Conservation (phyloP, 371 early-diverging fungal species). For the Blakeslea trispora region DNA sequence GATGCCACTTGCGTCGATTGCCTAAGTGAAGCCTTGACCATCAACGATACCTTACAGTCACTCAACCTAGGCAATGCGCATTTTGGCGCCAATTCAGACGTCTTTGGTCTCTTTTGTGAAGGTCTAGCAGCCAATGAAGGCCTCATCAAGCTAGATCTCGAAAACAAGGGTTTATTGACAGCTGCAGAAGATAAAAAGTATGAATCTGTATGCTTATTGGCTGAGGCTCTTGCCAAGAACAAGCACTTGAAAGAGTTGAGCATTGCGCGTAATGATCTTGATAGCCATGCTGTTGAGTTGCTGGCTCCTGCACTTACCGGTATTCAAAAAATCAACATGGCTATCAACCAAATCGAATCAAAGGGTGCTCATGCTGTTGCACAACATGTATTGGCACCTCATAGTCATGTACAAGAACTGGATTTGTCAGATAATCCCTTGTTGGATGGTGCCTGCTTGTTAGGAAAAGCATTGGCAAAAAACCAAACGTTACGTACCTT, state of each 20-base stretch:
- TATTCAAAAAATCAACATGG: conserved; percentile 43
- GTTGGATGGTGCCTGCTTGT: conserved; percentile 43
- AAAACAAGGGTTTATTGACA: conserved; percentile 53
- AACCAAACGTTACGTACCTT: conserved; percentile 40
- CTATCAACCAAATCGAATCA: conserved; percentile 44
- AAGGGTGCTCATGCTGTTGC: conserved; percentile 38
- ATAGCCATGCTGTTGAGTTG: conserved; percentile 32
- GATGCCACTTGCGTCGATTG: conserved; percentile 41
- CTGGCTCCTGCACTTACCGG: conserved; percentile 28
- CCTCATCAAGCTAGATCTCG: conserved; percentile 52
- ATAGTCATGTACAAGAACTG: conserved; percentile 37
- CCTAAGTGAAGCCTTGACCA: conserved; percentile 43
- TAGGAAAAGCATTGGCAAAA: conserved; percentile 38
- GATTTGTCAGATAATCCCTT: conserved; percentile 61
- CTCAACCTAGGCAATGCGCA: conserved; percentile 51
- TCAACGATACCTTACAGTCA: conserved; percentile 52
- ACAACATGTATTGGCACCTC: conserved; percentile 11
- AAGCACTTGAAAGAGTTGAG: conserved; percentile 39
- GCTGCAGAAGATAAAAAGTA: conserved; percentile 15
- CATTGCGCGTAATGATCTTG: conserved; percentile 53
- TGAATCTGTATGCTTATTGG: conserved; percentile 18
- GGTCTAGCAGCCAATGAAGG: conserved; percentile 58
- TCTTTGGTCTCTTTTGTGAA: conserved; percentile 42
- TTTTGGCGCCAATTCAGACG: conserved; percentile 33
- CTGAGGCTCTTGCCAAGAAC: conserved; percentile 33